Evolutionary conservation across 1,284 basidiomycete species (phyloP).

Genomic region (Lignosus rhinocerotis): DNA sequence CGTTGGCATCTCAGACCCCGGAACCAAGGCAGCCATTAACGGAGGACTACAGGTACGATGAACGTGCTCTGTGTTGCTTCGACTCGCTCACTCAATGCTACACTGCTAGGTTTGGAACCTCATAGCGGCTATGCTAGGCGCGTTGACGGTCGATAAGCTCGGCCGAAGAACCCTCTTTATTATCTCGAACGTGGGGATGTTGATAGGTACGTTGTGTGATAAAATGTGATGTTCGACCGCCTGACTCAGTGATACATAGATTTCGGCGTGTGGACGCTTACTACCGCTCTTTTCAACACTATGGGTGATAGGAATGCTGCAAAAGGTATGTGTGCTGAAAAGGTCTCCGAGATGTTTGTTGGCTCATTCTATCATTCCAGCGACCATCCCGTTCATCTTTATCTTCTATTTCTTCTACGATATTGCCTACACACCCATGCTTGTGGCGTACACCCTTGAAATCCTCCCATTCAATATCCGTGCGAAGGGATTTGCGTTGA

Average conservation of each 20-base stretch:
- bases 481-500: slow-evolving; percentile 66
- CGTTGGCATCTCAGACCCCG: slow-evolving; percentile 52
- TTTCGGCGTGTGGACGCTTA: slow-evolving; percentile 60
- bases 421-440: slow-evolving; percentile 64
- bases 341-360: neutral
- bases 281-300: slow-evolving; percentile 57
- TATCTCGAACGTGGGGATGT: slow-evolving; percentile 65
- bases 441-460: slow-evolving; percentile 66
- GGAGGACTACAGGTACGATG: slow-evolving; percentile 54
- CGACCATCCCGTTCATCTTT: slow-evolving; percentile 73
- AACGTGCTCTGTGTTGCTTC: no score
- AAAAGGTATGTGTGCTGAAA: slow-evolving; percentile 41
- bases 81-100: neutral
- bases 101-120: slow-evolving; percentile 40
- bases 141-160: slow-evolving; percentile 58
- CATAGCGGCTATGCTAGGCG: slow-evolving; percentile 50
- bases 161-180: slow-evolving; percentile 67
- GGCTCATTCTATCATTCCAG: slow-evolving; percentile 29
- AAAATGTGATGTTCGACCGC: neutral
- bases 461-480: slow-evolving; percentile 69
- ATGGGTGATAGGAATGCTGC: slow-evolving; percentile 49
- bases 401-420: slow-evolving; percentile 70
- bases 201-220: slow-evolving; percentile 45
- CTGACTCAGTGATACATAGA: slow-evolving; percentile 32
- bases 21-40: slow-evolving; percentile 62